A percentile compares a stretch with the other conserved stretches of the same genome.
Conservation (phyloP, 352 stramenopile species). For the Pythium volutum region DNA sequence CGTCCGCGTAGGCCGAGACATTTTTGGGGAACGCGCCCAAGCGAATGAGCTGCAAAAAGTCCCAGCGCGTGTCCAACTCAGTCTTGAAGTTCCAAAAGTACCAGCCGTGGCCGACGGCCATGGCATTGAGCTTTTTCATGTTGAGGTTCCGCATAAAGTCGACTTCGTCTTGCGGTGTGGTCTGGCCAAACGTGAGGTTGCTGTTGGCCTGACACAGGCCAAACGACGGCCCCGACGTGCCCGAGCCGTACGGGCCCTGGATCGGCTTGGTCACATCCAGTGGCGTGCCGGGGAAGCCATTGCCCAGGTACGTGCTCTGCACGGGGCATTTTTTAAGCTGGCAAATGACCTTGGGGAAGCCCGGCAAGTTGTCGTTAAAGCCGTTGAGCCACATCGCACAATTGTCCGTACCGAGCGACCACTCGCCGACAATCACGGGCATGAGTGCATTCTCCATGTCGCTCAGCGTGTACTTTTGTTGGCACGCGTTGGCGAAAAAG, state of each 20-base stretch:
- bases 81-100: constrained; percentile 97
- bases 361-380: constrained; percentile 90
- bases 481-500: constrained; percentile 90
- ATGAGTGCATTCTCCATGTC: constrained; percentile 92
- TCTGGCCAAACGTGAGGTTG: constrained; percentile 81
- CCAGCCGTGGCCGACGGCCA: constrained; percentile 89
- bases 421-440: constrained; percentile 95
- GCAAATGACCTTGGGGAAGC: constrained; percentile 91
- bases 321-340: constrained; percentile 83
- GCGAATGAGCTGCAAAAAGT: constrained; percentile 74
- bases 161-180: constrained; percentile 52
- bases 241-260: constrained; percentile 80
- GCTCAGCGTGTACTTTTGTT: constrained; percentile 84
- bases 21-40: constrained; percentile 72
- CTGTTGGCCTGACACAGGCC: constrained; percentile 86
- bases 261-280: constrained; percentile 84
- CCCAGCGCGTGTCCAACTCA: constrained; percentile 90
- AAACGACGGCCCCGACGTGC: constrained; percentile 83
- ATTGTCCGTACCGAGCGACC: constrained; percentile 87
- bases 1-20: constrained; percentile 49
- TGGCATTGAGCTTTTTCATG: constrained; percentile 92
- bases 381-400: constrained; percentile 85
- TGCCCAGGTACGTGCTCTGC: constrained; percentile 86
- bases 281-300: constrained; percentile 86
- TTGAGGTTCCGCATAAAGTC: constrained; percentile 79